These are phyloP conservation scores for Volvox reticuliferus DNA, from an alignment of 139 green algal genomes.

Conservation along the genomic window DNA sequence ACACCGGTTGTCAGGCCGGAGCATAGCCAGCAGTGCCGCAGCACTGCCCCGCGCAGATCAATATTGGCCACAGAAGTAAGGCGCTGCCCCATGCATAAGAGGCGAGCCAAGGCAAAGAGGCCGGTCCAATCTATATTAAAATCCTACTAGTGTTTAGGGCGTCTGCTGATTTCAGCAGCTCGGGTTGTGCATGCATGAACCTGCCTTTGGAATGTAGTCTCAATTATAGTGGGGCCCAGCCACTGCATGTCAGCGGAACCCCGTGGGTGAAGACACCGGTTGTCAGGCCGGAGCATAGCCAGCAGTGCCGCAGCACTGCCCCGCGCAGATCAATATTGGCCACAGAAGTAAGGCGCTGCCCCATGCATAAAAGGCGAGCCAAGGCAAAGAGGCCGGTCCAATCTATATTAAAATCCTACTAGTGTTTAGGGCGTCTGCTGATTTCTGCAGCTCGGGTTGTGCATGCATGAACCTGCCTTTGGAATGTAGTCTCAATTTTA, in stretches of 20 bases:
- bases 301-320: neutral
- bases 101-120: slow-evolving; percentile 31
- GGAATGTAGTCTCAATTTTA: slow-evolving; percentile 11
- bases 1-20: slow-evolving; percentile 40
- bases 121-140: too few species aligned
- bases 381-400: too few species aligned
- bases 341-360: slow-evolving; percentile 32
- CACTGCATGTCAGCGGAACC: neutral
- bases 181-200: too few species aligned
- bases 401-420: too few species aligned
- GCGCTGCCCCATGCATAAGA: neutral
- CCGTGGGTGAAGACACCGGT: slow-evolving; percentile 42
- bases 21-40: neutral
- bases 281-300: slow-evolving; percentile 16
- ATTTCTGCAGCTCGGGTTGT: too few species aligned
- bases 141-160: too few species aligned
- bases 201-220: slow-evolving; percentile 24
- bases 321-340: slow-evolving; percentile 4
- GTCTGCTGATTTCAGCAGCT: too few species aligned
- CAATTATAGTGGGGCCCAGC: neutral
- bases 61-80: slow-evolving; percentile 41
- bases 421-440: too few species aligned
- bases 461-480: too few species aligned
- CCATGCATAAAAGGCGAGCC: neutral
- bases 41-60: neutral